Conservation (phyloP, 352 stramenopile genomes). For the Globisporangium solare region DNA sequence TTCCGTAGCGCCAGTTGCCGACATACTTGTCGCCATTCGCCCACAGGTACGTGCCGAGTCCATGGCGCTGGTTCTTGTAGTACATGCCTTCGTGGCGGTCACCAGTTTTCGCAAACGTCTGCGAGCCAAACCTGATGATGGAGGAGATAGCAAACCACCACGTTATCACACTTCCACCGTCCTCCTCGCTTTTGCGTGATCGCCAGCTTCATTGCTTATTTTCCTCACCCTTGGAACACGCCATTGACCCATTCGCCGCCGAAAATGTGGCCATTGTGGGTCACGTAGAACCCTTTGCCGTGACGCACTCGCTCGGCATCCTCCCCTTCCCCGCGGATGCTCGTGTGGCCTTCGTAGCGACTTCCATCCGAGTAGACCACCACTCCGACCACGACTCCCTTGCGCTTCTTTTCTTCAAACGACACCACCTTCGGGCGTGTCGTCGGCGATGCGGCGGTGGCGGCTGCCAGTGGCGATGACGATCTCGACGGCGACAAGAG, state of each 20-base stretch:
- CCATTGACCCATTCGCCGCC: constrained; percentile 80
- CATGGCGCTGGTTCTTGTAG: constrained; percentile 80
- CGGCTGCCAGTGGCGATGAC: not conserved
- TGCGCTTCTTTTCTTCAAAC: constrained; percentile 43
- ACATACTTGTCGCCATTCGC: constrained; percentile 88
- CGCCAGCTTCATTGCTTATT: not conserved
- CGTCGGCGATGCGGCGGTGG: not conserved
- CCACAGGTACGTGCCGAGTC: constrained; percentile 83
- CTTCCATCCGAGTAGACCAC: constrained; percentile 63
- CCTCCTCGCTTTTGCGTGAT: constrained; percentile 1
- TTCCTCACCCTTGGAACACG: constrained; percentile 74
- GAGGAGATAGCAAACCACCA: constrained; percentile 1
- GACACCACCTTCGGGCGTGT: constrained; percentile 33
- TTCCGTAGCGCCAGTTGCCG: constrained; percentile 75
- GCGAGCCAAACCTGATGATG: constrained; percentile 68
- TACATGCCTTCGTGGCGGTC: constrained; percentile 88
- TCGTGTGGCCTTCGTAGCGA: constrained; percentile 51
- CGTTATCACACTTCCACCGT: constrained; percentile 1
- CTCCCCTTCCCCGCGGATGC: not conserved
- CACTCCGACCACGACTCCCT: constrained; percentile 22
- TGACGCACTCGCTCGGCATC: constrained; percentile 42
- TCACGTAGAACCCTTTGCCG: constrained; percentile 52
- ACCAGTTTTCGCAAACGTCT: constrained; percentile 71
- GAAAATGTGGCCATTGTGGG: constrained; percentile 58
- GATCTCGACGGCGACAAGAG: not conserved